Evolutionary conservation across 805 yeast species (phyloP).

Genomic region (Maudiozyma pseudohumilis): DNA sequence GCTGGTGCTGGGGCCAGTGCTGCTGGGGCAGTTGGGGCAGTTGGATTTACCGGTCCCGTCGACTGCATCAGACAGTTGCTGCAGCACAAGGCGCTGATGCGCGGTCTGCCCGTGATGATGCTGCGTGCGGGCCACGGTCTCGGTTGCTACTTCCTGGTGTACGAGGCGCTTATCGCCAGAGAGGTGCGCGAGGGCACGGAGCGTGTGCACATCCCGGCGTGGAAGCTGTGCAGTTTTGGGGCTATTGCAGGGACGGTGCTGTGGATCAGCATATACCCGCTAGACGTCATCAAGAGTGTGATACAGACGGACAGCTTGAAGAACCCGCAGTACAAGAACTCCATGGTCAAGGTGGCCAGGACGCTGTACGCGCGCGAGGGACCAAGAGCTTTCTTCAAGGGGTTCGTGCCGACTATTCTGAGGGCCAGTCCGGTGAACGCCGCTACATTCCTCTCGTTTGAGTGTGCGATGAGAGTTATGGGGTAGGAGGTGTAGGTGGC

Average conservation of each 20-base stretch:
- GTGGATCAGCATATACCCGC: slow-evolving; percentile 80
- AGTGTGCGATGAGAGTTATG: slow-evolving; percentile 66
- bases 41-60: slow-evolving; percentile 49
- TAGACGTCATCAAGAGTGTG: slow-evolving; percentile 85
- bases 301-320: slow-evolving; percentile 65
- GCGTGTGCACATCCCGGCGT: slow-evolving; percentile 75
- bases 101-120: slow-evolving; percentile 77
- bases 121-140: slow-evolving; percentile 79
- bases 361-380: slow-evolving; percentile 53
- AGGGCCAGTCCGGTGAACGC: slow-evolving; percentile 99
- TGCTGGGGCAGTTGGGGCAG: too few relatives aligned
- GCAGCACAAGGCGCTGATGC: slow-evolving; percentile 50
- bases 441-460: slow-evolving; percentile 91
- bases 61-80: slow-evolving; percentile 41
- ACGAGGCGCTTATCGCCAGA: slow-evolving; percentile 73
- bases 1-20: too few relatives aligned
- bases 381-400: slow-evolving; percentile 71
- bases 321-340: slow-evolving; percentile 50
- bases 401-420: slow-evolving; percentile 82
- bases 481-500: too few relatives aligned
- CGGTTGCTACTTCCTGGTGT: slow-evolving; percentile 82
- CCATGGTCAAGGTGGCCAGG: slow-evolving; percentile 48
- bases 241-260: slow-evolving; percentile 83
- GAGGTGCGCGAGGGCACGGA: slow-evolving; percentile 31
- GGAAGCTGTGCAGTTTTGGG: slow-evolving; percentile 80